phyloP scores from a whole-genome alignment of 179 eudicot genomes.

The Vitellaria paradoxa region DNA sequence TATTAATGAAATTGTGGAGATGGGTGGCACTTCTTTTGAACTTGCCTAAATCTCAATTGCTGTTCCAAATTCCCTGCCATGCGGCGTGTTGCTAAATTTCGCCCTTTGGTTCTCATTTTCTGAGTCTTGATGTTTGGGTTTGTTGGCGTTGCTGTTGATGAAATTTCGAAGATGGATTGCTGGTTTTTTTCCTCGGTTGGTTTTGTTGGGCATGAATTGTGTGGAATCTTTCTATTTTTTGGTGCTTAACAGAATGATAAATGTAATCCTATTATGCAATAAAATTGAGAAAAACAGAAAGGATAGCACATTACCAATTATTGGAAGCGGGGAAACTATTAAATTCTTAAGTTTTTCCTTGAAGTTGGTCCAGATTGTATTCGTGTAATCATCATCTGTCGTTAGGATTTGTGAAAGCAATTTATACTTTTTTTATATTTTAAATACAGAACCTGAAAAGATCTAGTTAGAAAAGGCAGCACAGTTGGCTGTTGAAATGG shows the following conservation, averaged over 20 bases:
- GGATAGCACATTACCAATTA: no score
- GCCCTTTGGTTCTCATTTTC: not conserved
- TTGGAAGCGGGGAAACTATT: no score
- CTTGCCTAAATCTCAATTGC: not conserved
- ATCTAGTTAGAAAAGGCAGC: not conserved
- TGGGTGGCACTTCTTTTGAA: not conserved
- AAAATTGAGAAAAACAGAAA: not conserved
- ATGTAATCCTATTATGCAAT: not conserved
- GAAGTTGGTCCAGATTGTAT: not conserved
- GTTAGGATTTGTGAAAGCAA: not conserved
- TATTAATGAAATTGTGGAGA: slow-evolving; percentile 1
- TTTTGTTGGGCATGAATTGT: not conserved
- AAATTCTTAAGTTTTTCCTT: not conserved
- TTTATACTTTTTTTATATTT: not conserved
- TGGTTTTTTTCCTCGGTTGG: not conserved
- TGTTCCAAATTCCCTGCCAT: not conserved
- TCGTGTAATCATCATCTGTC: not conserved
- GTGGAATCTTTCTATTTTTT: not conserved
- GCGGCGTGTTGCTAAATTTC: no score
- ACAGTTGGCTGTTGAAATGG: not conserved
- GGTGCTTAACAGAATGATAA: not conserved
- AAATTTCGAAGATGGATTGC: not conserved
- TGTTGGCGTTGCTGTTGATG: not conserved
- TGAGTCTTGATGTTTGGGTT: not conserved
- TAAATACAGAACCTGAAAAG: not conserved